Evolutionary conservation across 192 early-diverging fungal genomes (phyloP).

Genomic region (Backusella tuberculispora): DNA sequence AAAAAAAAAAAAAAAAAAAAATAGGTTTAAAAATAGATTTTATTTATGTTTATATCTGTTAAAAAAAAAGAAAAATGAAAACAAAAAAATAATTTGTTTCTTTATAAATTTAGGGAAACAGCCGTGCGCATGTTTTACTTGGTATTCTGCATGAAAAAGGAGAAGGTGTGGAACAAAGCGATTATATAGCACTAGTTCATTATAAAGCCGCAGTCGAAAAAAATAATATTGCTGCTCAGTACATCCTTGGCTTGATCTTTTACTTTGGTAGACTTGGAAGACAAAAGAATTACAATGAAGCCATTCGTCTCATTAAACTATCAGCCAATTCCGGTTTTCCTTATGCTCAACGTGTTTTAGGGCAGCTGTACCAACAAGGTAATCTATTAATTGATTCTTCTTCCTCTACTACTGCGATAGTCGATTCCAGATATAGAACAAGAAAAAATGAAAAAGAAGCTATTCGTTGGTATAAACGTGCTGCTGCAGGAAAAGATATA

Average conservation of each 20-base stretch:
- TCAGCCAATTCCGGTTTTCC: slow-evolving; percentile 35
- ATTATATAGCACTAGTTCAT: slow-evolving; percentile 31
- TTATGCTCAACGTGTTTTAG: slow-evolving; percentile 35
- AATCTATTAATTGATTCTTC: background rate
- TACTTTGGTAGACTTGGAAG: slow-evolving; percentile 31
- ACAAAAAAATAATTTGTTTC: background rate
- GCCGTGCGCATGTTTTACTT: slow-evolving; percentile 37
- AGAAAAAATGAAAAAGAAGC: slow-evolving; percentile 36
- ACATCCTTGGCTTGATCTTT: slow-evolving; percentile 38
- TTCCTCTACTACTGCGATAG: background rate
- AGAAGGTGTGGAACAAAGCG: slow-evolving; percentile 28
- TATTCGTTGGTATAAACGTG: slow-evolving; percentile 43
- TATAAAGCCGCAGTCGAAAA: slow-evolving; percentile 39
- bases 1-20: slow-evolving; percentile 30
- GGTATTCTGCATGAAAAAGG: slow-evolving; percentile 41
- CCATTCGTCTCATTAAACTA: slow-evolving; percentile 20
- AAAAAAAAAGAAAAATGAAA: too few species aligned
- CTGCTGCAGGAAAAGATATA: slow-evolving; percentile 40
- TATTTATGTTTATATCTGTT: background rate
- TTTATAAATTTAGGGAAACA: slow-evolving; percentile 30
- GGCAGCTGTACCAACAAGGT: slow-evolving; percentile 39
- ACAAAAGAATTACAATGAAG: slow-evolving; percentile 29
- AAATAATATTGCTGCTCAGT: slow-evolving; percentile 37
- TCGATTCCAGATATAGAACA: slow-evolving; percentile 13
- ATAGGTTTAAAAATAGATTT: background rate